Base-by-base conservation (phyloP, 2,329 filamentous ascomycete species). In the Amauroascus niger region DNA sequence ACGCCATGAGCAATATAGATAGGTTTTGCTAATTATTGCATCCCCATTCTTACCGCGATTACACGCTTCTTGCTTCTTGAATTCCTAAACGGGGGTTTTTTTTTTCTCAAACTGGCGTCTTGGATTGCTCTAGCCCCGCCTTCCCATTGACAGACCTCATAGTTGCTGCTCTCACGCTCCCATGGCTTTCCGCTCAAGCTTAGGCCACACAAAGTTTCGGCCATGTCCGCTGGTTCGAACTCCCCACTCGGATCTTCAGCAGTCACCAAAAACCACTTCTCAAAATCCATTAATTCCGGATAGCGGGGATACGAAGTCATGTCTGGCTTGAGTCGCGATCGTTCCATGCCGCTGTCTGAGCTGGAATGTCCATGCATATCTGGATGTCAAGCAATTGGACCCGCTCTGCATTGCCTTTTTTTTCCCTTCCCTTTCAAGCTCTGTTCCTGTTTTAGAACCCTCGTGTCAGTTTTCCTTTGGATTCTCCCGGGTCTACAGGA, bases 181-280 rank as follows among this genome's bases (percentile, higher is more conserved):
- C 18, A 41, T 22, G 20, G 6, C 28, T 30, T 33, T 32, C 20
- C 22, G 26, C 39, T 51, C 49, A 26, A 33, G 49, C 49, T 51
- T 22, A 33, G 11, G n/a, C 26, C 16, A 6, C 41, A 51, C 39
- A 51, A 18, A 51, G 49, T 51, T 51, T 51, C 49, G 49, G 49
- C 16, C 49, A 51, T 43, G 49, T 51, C 49, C 49, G 49, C 49
- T 30, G 16, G 8, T 20, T 24, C n/a, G 11, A 18, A 35, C 13
- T 39, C 46, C 46, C 24, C 32, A 26, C 32, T 3, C 13, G n/a
- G 11, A 24, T 37, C 24, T 51, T 49, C 5, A 51, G 49, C 40
- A 33, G 18, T 6, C 9, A 41, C 11, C 32, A 24, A 9, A 6
- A 6, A n/a, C 40, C 22, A 33, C n/a, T 50, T 6, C 24, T 20